Evolutionary conservation across 2,329 filamentous ascomycete species (phyloP).

Genomic region (Ceratocystis harringtonii): DNA sequence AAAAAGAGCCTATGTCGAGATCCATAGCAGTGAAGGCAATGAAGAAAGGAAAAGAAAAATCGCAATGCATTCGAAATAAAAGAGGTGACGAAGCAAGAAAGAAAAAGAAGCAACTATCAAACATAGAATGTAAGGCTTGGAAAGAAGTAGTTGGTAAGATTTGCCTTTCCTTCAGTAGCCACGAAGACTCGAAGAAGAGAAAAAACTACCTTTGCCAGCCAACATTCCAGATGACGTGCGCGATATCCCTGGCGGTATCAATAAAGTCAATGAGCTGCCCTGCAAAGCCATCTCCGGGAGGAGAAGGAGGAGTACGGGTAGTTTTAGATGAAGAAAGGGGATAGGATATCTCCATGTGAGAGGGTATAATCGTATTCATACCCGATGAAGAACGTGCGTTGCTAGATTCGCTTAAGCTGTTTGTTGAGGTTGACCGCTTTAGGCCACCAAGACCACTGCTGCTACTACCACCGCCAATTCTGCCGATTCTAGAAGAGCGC

Average conservation of each 20-base stretch:
- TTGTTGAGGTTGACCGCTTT: conserved; percentile 35
- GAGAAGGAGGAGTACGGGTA: conserved; percentile 8
- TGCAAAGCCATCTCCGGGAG: conserved; percentile 48
- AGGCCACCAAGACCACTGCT: conserved; percentile 22
- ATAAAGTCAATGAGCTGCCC: conserved; percentile 70
- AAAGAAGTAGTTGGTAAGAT: not conserved
- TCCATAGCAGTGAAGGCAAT: not conserved
- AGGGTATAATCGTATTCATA: conserved; percentile 65
- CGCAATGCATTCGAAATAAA: not conserved
- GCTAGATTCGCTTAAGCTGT: conserved; percentile 36
- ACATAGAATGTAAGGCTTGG: not conserved
- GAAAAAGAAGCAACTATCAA: conserved; percentile 2
- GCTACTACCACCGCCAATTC: conserved; percentile 7
- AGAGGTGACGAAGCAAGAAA: not conserved
- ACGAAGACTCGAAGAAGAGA: conserved; percentile 6
- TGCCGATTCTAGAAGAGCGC: conserved; percentile 7
- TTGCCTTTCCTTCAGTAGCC: conserved; percentile 4
- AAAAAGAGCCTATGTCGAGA: not conserved
- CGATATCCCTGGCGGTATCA: conserved; percentile 56
- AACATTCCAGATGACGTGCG: conserved; percentile 58
- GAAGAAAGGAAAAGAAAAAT: not conserved
- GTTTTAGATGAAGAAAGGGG: not conserved
- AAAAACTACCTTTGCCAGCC: conserved; percentile 40
- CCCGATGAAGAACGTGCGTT: conserved; percentile 70
- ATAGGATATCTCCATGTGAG: conserved; percentile 51